These are phyloP conservation scores for Phaeosphaeriaceae sp. DNA, from an alignment of 2,329 filamentous ascomycete species.

Conservation along the genomic window DNA sequence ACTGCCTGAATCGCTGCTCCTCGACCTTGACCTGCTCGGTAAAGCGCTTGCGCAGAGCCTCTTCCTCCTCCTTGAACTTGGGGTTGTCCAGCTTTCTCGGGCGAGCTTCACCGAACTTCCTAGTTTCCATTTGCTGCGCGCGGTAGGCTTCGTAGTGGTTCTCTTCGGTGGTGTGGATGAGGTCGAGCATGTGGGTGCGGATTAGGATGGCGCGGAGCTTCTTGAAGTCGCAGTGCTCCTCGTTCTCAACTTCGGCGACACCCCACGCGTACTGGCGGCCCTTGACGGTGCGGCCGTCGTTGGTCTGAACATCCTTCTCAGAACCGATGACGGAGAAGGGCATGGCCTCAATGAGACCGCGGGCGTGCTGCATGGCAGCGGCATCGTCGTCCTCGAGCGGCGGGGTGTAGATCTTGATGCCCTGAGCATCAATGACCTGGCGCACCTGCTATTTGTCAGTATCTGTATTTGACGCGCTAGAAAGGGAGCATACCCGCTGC, in stretches of 20 bases:
- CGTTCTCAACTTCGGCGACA: constrained; percentile 99
- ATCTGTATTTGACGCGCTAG: background rate
- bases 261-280: constrained; percentile 99
- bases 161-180: constrained; percentile 99
- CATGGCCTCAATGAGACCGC: constrained; percentile 94
- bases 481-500: constrained; percentile 72
- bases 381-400: constrained; percentile 98
- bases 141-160: constrained; percentile 99
- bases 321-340: constrained; percentile 98
- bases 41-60: constrained; percentile 97
- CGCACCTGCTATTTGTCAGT: constrained; percentile 70
- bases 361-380: constrained; percentile 91
- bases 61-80: constrained; percentile 99
- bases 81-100: constrained; percentile 99
- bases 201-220: constrained; percentile 99
- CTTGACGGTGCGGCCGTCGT: constrained; percentile 96
- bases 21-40: constrained; percentile 99
- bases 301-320: constrained; percentile 98
- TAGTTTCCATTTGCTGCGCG: constrained; percentile 99
- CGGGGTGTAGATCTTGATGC: constrained; percentile 99
- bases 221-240: constrained; percentile 99
- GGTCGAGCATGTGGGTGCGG: constrained; percentile 98
- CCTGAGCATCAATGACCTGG: constrained; percentile 95
- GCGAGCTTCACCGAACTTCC: constrained; percentile 97
- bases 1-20: constrained; percentile 98